These are phyloP conservation scores for Penicillium sp. DNA, from an alignment of 2,329 filamentous ascomycete genomes.

Conservation along the genomic window DNA sequence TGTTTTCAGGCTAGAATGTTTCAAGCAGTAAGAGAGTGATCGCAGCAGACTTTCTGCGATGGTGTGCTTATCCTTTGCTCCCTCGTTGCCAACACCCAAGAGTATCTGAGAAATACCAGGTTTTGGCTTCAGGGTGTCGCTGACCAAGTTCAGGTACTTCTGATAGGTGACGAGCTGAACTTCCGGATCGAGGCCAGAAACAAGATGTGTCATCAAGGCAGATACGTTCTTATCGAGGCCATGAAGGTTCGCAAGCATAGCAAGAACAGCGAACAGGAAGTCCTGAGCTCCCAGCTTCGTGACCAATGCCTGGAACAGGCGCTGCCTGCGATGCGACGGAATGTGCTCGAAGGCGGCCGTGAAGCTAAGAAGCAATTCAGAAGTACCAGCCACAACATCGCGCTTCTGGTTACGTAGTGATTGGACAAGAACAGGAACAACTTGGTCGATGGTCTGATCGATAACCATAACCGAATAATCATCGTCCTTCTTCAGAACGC, in stretches of 20 bases:
- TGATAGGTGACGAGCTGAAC: conserved; percentile 72
- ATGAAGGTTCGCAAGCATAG: conserved; percentile 88
- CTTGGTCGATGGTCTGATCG: conserved; percentile 86
- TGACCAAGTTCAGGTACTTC: conserved; percentile 70
- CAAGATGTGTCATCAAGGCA: conserved; percentile 70
- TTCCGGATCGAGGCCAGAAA: conserved; percentile 67
- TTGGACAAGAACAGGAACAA: conserved; percentile 84
- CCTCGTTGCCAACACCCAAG: conserved; percentile 55
- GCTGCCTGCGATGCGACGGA: conserved; percentile 75
- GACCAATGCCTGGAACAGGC: conserved; percentile 78
- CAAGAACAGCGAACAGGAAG: conserved; percentile 80
- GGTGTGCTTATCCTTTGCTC: conserved; percentile 45
- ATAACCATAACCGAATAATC: conserved; percentile 97
- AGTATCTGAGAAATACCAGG: conserved; percentile 69
- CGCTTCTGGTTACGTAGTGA: conserved; percentile 76
- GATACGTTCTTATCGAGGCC: conserved; percentile 69
- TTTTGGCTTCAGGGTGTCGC: conserved; percentile 71
- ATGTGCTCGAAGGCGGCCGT: conserved; percentile 96
- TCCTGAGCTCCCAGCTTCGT: conserved; percentile 81
- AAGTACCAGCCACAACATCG: conserved; percentile 73
- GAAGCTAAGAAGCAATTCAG: conserved; percentile 91
- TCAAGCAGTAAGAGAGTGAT: conserved; percentile 36
- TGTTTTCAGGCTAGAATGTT: conserved; percentile 38
- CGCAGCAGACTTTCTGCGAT: conserved; percentile 41
- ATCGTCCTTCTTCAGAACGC: conserved; percentile 85